Base-by-base conservation (phyloP, 148 eudicot species). In the Fagopyrum tataricum region DNA sequence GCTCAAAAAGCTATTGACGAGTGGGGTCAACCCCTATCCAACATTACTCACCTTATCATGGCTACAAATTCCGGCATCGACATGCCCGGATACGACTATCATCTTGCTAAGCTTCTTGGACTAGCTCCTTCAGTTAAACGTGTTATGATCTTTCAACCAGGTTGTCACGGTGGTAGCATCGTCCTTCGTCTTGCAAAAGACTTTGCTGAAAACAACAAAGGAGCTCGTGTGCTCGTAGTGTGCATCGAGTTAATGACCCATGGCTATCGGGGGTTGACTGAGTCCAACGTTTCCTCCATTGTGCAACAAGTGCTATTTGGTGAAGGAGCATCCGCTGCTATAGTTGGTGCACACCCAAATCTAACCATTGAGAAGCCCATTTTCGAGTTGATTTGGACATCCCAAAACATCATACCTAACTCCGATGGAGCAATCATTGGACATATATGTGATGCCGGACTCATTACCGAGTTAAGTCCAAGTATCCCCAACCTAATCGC, bases 51-150 rank as follows among this genome's bases (percentile, higher is more conserved):
- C 43, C 77, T 83, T n/a, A 71, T 83, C 44, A 74, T 83, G 79
- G 78, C 80, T 76, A 83, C 86, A 18, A 80, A 81, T 21, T 78
- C 83, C 0, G 83, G 86, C 7, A 76, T 78, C 5, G 86, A 80
- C 79, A 83, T 83, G 86, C 86, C 86, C 2, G 83, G 86, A n/a
- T 83, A 83, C 15, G 86, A 83, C 55, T 83, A 83, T 77, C 83
- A 83, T 72, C 83, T 83, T 66, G 77, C 83, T n/a, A 83, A 83
- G 74, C 83, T 83, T 77, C 79, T 83, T 0, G 86, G 81, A 11
- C 78, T 83, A n/a, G 68, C 77, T 6, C 86, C 86, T 17, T 83
- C 86, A 0, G 83, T 80, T 12, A 76, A 76, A 42, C 79, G 86
- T 3, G 78, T 75, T 81, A 83, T 83, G 86, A 75, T 83, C 43